A percentile compares a stretch with the other conserved stretches of the same genome.
phyloP scores from a whole-genome alignment of 306 rosid species.

The Cicer cuneatum region DNA sequence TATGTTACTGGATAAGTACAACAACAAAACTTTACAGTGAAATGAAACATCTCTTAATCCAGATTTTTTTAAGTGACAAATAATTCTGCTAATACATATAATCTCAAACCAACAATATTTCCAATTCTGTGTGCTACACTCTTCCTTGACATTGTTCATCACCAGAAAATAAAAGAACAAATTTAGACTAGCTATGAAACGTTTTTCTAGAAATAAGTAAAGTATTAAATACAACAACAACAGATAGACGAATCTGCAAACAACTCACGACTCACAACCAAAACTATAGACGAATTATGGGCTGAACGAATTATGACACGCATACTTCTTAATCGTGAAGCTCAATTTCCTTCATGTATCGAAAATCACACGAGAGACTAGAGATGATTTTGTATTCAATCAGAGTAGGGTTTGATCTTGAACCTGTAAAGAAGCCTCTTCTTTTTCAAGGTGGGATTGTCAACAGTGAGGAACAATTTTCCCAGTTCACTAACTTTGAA shows the following conservation, averaged over 20 bases:
- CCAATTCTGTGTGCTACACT: slow-evolving; percentile 39
- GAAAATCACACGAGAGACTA: slow-evolving; percentile 19
- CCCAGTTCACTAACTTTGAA: slow-evolving; percentile 88
- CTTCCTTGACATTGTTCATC: slow-evolving; percentile 30
- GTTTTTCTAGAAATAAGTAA: slow-evolving; percentile 23
- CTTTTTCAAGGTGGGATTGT: slow-evolving; percentile 80
- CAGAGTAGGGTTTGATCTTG: slow-evolving; percentile 71
- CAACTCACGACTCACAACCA: slow-evolving; percentile 44
- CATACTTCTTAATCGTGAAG: slow-evolving; percentile 46
- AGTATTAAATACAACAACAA: slow-evolving; percentile 39
- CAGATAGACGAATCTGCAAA: slow-evolving; percentile 49
- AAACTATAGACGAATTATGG: slow-evolving; percentile 47
- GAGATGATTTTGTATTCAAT: slow-evolving; percentile 45
- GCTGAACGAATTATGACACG: slow-evolving; percentile 39
- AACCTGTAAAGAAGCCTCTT: slow-evolving; percentile 95
- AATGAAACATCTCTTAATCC: slow-evolving; percentile 27
- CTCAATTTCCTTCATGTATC: slow-evolving; percentile 28
- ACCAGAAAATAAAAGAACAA: slow-evolving; percentile 46
- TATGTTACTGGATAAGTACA: slow-evolving; percentile 10
- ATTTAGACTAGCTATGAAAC: slow-evolving; percentile 35
- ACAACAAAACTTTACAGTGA: slow-evolving; percentile 48
- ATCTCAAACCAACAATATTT: slow-evolving; percentile 42
- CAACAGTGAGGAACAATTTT: slow-evolving; percentile 72
- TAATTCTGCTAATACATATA: slow-evolving; percentile 32
- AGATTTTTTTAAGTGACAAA: slow-evolving; percentile 28